Conservation (phyloP, 768 basidiomycete genomes). For the Pulveroboletus frians region DNA sequence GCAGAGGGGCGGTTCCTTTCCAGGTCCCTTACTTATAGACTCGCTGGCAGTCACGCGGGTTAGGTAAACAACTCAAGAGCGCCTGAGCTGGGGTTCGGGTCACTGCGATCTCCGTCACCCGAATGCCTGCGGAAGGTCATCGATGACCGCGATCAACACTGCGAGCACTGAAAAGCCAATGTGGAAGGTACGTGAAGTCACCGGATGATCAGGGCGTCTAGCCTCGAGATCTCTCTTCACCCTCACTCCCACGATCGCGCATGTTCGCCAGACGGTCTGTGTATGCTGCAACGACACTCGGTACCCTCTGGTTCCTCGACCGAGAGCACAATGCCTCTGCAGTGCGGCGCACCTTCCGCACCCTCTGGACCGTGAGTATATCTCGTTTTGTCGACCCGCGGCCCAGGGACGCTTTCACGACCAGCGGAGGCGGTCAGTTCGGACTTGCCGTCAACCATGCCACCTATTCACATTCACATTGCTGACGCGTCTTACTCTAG, state of each 20-base stretch:
- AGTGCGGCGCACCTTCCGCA: slow-evolving; percentile 42
- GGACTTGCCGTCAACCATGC: not conserved
- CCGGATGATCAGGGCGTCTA: no score
- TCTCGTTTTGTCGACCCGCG: not conserved
- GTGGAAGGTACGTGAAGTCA: no score
- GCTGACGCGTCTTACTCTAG: slow-evolving; percentile 30
- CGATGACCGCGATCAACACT: no score
- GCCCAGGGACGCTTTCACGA: no score
- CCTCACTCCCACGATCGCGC: slow-evolving; percentile 3
- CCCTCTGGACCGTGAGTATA: slow-evolving; percentile 43
- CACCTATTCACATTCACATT: not conserved
- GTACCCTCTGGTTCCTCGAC: slow-evolving; percentile 36
- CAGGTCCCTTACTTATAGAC: not conserved
- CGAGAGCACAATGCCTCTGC: slow-evolving; percentile 46
- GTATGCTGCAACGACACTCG: slow-evolving; percentile 25
- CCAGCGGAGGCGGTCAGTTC: no score
- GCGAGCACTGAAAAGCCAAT: no score
- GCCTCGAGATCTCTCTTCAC: slow-evolving; percentile 6
- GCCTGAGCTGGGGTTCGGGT: no score
- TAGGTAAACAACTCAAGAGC: no score
- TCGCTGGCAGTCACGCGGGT: not conserved
- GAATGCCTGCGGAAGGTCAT: no score
- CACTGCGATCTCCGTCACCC: no score
- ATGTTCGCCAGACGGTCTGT: slow-evolving; percentile 19
- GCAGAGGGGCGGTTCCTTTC: not conserved